phyloP scores from a whole-genome alignment of 768 basidiomycete species.

The Mycena galopus region DNA sequence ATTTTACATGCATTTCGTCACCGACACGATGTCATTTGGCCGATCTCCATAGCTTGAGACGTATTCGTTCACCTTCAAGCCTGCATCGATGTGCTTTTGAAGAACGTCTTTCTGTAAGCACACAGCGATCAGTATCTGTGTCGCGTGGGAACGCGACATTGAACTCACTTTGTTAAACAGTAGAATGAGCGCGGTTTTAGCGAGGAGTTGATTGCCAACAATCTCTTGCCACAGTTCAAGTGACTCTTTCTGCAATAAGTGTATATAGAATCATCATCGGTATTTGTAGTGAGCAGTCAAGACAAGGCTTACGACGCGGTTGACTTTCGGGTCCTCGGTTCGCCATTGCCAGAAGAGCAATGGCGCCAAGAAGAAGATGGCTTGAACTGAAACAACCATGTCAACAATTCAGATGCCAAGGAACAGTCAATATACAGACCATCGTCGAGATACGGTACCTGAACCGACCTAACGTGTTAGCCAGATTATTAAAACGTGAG shows the following conservation, averaged over 20 bases:
- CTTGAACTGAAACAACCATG: conserved; percentile 53
- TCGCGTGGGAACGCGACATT: too few relatives aligned
- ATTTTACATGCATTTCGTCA: conserved; percentile 66
- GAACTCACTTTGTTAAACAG: conserved; percentile 69
- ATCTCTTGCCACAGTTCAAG: conserved; percentile 67
- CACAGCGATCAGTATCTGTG: too few relatives aligned
- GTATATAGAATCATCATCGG: too few relatives aligned
- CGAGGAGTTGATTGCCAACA: conserved; percentile 62
- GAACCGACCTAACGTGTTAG: conserved; percentile 4
- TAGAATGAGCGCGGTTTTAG: conserved; percentile 63
- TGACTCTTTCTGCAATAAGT: conserved; percentile 70
- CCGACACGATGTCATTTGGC: conserved; percentile 66
- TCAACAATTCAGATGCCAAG: neutral
- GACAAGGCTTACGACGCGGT: conserved; percentile 58
- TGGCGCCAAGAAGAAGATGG: conserved; percentile 73
- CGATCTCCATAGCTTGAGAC: conserved; percentile 74
- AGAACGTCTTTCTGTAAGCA: conserved; percentile 60
- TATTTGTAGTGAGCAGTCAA: neutral
- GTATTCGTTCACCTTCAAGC: conserved; percentile 63
- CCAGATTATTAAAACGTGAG: conserved; percentile 13
- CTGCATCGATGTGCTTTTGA: conserved; percentile 57
- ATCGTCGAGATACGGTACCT: conserved; percentile 73
- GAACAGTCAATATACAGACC: conserved; percentile 41
- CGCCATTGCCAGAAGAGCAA: conserved; percentile 68
- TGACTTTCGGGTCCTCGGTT: conserved; percentile 63